Evolutionary conservation across 2,329 filamentous ascomycete species (phyloP).

Genomic region (Fusarium chaquense): DNA sequence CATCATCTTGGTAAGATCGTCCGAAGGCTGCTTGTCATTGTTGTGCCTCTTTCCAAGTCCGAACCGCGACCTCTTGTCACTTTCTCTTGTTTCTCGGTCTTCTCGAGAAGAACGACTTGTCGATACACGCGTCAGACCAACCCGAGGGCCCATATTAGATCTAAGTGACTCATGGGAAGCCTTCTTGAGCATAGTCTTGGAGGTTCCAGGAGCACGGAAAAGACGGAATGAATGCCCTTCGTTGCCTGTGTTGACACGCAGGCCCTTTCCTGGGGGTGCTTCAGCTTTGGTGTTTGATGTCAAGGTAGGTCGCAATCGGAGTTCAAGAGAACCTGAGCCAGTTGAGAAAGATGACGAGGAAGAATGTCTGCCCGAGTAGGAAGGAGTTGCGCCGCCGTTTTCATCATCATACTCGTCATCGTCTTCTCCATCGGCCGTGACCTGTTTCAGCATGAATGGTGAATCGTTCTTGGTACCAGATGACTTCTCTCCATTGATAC

Average conservation of each 20-base stretch:
- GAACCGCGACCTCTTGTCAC: slow-evolving; percentile 69
- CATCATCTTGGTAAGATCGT: slow-evolving; percentile 98
- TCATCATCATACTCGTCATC: slow-evolving; percentile 62
- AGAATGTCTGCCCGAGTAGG: slow-evolving; percentile 58
- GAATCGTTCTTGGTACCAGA: slow-evolving; percentile 67
- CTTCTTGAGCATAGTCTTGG: slow-evolving; percentile 63
- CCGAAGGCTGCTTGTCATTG: slow-evolving; percentile 74
- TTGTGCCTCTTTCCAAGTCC: slow-evolving; percentile 62
- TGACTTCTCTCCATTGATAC: slow-evolving; percentile 70
- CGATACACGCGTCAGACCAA: slow-evolving; percentile 58
- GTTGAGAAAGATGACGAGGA: slow-evolving; percentile 64
- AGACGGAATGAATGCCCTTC: slow-evolving; percentile 65
- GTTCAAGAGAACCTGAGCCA: slow-evolving; percentile 80
- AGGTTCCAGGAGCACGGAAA: slow-evolving; percentile 59
- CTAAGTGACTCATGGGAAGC: slow-evolving; percentile 69
- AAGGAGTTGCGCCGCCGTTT: slow-evolving; percentile 53
- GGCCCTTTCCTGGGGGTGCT: slow-evolving; percentile 59
- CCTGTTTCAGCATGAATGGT: slow-evolving; percentile 66
- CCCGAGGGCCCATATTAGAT: slow-evolving; percentile 56
- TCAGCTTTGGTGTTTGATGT: slow-evolving; percentile 63
- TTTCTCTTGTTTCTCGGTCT: slow-evolving; percentile 52
- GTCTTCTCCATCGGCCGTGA: slow-evolving; percentile 54
- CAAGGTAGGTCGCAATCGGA: slow-evolving; percentile 85
- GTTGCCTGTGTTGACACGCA: slow-evolving; percentile 61
- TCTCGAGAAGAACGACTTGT: slow-evolving; percentile 61